Conservation (phyloP, 2,329 filamentous ascomycete species). For the Colletotrichum salicis region DNA sequence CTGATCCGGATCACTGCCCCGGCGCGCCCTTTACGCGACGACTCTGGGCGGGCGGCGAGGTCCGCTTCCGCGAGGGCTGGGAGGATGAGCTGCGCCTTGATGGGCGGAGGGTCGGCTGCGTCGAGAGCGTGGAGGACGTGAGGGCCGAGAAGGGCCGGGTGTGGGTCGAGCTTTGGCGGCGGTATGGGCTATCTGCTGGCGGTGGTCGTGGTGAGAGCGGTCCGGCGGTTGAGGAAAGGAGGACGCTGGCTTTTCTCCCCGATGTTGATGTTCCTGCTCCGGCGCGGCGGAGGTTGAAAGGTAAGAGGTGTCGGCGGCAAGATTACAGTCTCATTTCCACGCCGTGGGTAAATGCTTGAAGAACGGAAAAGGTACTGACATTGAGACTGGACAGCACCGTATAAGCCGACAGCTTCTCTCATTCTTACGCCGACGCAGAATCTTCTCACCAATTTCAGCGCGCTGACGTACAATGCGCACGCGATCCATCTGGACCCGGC, state of each 20-base stretch:
- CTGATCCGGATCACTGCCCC: constrained; percentile 82
- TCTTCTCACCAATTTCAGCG: constrained; percentile 90
- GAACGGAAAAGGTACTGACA: background rate
- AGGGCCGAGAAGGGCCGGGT: constrained; percentile 50
- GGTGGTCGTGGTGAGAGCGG: constrained; percentile 5
- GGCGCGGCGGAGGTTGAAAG: constrained; percentile 40
- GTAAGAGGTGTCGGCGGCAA: constrained; percentile 38
- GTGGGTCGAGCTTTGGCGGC: constrained; percentile 62
- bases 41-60: constrained; percentile 87
- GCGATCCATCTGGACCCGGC: constrained; percentile 83
- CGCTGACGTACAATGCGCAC: constrained; percentile 92
- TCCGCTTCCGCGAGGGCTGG: constrained; percentile 62
- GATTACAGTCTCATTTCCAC: background rate
- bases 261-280: constrained; percentile 36
- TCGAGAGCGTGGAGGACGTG: constrained; percentile 56
- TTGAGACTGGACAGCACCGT: constrained; percentile 43
- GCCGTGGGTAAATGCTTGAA: background rate
- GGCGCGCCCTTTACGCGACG: constrained; percentile 77
- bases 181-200: constrained; percentile 48
- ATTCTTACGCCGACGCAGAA: constrained; percentile 72
- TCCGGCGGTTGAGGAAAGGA: constrained; percentile 56
- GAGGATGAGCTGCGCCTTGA: constrained; percentile 49
- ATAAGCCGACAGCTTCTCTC: constrained; percentile 46
- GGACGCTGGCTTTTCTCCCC: constrained; percentile 65
- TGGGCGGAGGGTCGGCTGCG: constrained; percentile 52